Percentiles rank a stretch among this genome's conserved stretches.
Conservation (phyloP, 345 rosid genomes). For the Hibiscus syriacus region DNA sequence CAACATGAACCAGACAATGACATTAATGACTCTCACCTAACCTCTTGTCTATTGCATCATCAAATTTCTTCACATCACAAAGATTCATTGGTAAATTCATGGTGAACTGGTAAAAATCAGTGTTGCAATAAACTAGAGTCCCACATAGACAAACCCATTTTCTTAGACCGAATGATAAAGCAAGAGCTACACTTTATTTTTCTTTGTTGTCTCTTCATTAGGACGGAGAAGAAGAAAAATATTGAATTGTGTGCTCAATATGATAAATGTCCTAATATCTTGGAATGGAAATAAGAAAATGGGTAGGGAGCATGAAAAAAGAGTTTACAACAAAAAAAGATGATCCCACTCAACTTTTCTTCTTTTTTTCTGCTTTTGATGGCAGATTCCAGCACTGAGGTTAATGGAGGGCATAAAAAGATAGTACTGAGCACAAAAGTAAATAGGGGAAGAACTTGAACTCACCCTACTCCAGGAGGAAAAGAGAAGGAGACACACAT, state of each 20-base stretch:
- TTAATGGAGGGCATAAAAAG: neutral
- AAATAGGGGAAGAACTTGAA: slow-evolving; percentile 20
- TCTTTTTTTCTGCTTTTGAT: slow-evolving; percentile 12
- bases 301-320: slow-evolving; percentile 17
- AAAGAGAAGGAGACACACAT: slow-evolving; percentile 98
- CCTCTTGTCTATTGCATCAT: neutral
- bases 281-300: slow-evolving; percentile 11
- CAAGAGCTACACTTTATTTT: too few relatives aligned
- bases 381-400: slow-evolving; percentile 14
- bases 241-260: neutral
- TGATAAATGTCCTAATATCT: slow-evolving; percentile 12
- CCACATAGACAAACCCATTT: neutral
- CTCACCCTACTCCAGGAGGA: slow-evolving; percentile 77
- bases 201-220: neutral
- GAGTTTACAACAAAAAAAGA: slow-evolving; percentile 15
- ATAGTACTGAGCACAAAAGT: neutral
- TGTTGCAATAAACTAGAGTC: neutral
- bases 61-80: neutral
- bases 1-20: slow-evolving; percentile 9
- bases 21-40: slow-evolving; percentile 14
- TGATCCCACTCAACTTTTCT: slow-evolving; percentile 3
- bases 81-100: neutral
- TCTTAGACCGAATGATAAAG: neutral
- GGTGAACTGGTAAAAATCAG: too few relatives aligned
- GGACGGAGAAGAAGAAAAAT: neutral